A percentile compares a stretch with the other conserved stretches of the same genome.
Conservation (phyloP, 192 early-diverging fungal genomes). For the Diversispora eburnea region DNA sequence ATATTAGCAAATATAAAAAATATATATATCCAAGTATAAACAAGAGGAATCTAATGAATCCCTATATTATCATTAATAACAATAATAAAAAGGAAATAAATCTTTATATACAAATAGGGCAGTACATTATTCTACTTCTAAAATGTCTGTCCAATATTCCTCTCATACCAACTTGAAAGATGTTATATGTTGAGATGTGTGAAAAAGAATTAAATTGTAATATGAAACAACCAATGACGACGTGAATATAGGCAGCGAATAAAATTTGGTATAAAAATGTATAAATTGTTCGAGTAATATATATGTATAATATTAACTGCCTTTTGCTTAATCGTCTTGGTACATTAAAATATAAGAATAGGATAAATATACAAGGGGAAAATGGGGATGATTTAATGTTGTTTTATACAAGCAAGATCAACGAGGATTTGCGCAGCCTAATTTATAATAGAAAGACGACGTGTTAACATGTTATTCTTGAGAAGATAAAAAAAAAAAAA, state of each 20-base stretch:
- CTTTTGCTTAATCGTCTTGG: no score
- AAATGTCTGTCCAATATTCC: constrained; percentile 10
- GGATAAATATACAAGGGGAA: constrained; percentile 18
- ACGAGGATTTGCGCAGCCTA: constrained; percentile 31
- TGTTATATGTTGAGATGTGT: neutral
- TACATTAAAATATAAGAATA: neutral
- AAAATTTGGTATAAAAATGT: neutral
- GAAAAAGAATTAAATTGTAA: neutral
- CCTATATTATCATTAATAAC: neutral
- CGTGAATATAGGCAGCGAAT: neutral
- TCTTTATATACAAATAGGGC: constrained; percentile 9
- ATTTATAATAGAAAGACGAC: neutral
- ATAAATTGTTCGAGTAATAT: no score
- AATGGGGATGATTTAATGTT: constrained; percentile 23
- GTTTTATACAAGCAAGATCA: constrained; percentile 32
- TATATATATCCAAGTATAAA: neutral
- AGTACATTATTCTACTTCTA: constrained; percentile 7
- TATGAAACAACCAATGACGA: constrained; percentile 16
- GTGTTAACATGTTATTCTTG: neutral
- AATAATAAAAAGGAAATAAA: neutral
- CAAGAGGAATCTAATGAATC: constrained; percentile 13
- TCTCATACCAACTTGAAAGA: neutral
- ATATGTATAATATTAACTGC: no score
- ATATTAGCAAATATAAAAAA: neutral
- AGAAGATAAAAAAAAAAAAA: neutral